Percentiles rank a stretch among this genome's conserved stretches.
These are phyloP conservation scores for Orbilia quercus DNA, from an alignment of 2,329 filamentous ascomycete genomes.

Conservation along the genomic window DNA sequence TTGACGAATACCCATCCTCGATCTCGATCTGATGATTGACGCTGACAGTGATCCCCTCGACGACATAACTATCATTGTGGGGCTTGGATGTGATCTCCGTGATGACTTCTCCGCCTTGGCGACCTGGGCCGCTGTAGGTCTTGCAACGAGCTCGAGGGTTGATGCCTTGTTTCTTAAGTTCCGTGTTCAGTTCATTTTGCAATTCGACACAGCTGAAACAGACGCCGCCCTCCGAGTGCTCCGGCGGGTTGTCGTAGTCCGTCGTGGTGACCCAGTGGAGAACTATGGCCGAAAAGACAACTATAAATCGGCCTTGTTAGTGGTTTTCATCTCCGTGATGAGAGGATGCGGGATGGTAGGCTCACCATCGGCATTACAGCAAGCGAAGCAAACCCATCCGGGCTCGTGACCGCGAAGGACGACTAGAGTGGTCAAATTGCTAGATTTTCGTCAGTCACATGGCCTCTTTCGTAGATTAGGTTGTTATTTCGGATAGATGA, in stretches of 20 bases:
- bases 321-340: not conserved
- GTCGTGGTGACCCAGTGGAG: slow-evolving; percentile 71
- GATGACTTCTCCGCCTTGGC: slow-evolving; percentile 44
- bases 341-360: slow-evolving; percentile 41
- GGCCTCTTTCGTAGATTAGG: not conserved
- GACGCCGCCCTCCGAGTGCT: slow-evolving; percentile 36
- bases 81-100: slow-evolving; percentile 53
- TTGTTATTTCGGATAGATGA: slow-evolving; percentile 10
- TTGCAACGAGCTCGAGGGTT: slow-evolving; percentile 28
- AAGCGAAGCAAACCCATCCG: slow-evolving; percentile 74
- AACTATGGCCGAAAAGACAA: slow-evolving; percentile 72
- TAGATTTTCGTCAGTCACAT: slow-evolving; percentile 59
- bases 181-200: slow-evolving; percentile 47
- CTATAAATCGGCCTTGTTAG: slow-evolving; percentile 61
- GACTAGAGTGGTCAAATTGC: slow-evolving; percentile 72
- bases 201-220: slow-evolving; percentile 51
- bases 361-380: slow-evolving; percentile 73
- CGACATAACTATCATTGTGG: slow-evolving; percentile 39
- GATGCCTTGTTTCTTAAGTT: slow-evolving; percentile 45
- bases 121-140: slow-evolving; percentile 31
- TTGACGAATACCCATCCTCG: slow-evolving; percentile 47
- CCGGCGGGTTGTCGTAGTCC: slow-evolving; percentile 59
- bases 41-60: slow-evolving; percentile 50
- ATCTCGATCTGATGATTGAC: slow-evolving; percentile 38
- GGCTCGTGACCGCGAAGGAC: slow-evolving; percentile 70